Base-by-base conservation (phyloP, 345 rosid genomes). In the Alliaria petiolata region DNA sequence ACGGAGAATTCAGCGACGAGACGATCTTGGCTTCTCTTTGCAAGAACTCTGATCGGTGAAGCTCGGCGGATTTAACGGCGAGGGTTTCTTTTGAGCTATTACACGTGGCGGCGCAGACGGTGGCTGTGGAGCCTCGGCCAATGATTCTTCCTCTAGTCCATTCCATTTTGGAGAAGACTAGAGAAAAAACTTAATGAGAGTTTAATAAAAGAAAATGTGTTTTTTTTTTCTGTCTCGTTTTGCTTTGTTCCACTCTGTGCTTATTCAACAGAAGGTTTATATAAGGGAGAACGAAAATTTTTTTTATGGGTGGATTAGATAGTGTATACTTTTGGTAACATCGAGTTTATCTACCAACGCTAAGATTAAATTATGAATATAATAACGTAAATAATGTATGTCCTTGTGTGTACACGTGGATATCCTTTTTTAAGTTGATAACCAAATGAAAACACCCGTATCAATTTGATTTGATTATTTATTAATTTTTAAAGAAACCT, bases 81-180 rank as follows among this genome's bases (percentile, higher is more conserved):
- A 85, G 72, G 36, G 75, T 34, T 2, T 82, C 78, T 11, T 79
- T 79, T 25, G 91, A 82, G 3, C 4, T 60, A 39, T 39, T 55
- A 38, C 56, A 64, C 15, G 83, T 72, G 70, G 90, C 90, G 45
- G 83, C 52, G 74, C 78, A 85, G 53, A 89, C 97, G 77, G 87
- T 75, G 80, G 97, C 95, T 1, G 93, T 78, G 25, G 95, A 86
- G 83, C 93, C 91, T 22, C 67, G 82, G 80, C 97, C 95, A 55
- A 89, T 70, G 69, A 76, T 50, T 65, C 52, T 82, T 67, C 93
- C 89, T 75, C 88, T 83, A 20, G 83, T 89, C 95, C 97, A 91
- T 61, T 76, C 81, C 91, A 85, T 89, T n/a, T 61, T 62, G 75
- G 77, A 71, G 42, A 78, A 65, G 65, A 64, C 66, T 62, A 68